A percentile compares a stretch with the other conserved stretches of the same genome.
phyloP scores from a whole-genome alignment of 2,329 filamentous ascomycete genomes.

The Capronia americana region DNA sequence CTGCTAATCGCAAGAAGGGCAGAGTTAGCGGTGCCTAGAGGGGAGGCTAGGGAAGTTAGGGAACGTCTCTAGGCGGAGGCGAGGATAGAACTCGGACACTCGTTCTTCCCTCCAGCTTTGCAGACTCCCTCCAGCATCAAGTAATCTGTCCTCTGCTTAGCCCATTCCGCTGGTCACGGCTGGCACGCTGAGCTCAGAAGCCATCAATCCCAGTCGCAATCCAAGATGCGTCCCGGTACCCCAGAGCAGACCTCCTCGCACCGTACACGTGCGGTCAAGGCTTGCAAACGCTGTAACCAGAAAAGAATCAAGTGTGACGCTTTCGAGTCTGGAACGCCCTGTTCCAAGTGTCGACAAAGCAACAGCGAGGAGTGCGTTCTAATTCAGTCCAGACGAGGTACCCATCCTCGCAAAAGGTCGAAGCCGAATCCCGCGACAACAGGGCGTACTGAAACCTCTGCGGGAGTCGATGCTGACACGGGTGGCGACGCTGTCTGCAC shows the following conservation, averaged over 20 bases:
- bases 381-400: slow-evolving; percentile 20
- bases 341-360: slow-evolving; percentile 21
- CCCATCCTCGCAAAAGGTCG: slow-evolving; percentile 21
- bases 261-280: slow-evolving; percentile 21
- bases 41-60: too few species aligned
- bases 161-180: too few species aligned
- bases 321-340: slow-evolving; percentile 19
- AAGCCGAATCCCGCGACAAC: slow-evolving; percentile 14
- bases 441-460: slow-evolving; percentile 11
- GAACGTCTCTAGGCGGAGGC: slow-evolving; percentile 13
- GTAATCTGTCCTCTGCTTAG: background rate
- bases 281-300: slow-evolving; percentile 22
- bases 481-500: slow-evolving; percentile 6
- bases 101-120: slow-evolving; percentile 6
- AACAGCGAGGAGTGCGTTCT: slow-evolving; percentile 21
- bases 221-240: slow-evolving; percentile 11
- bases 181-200: background rate
- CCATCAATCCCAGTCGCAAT: background rate
- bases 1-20: too few species aligned
- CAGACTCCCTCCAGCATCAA: too few species aligned
- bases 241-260: slow-evolving; percentile 6
- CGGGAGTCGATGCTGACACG: slow-evolving; percentile 9
- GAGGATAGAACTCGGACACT: slow-evolving; percentile 8
- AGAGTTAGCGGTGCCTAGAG: too few species aligned
- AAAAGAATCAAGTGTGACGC: slow-evolving; percentile 25